Base-by-base conservation (phyloP, 169 alveolate genomes). In the Cryptosporidium baileyi region DNA sequence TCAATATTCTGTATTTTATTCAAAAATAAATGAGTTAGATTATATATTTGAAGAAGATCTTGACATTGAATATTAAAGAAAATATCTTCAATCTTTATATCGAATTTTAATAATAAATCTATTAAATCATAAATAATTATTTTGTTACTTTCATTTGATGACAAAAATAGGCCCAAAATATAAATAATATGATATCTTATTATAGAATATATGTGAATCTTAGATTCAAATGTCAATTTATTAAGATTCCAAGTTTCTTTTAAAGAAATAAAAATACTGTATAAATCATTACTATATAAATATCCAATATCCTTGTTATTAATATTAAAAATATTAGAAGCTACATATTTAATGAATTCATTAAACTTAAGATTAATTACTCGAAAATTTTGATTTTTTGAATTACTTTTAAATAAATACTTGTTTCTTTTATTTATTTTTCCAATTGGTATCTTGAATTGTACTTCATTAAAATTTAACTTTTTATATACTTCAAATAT, bases 221-320 rank as follows among this genome's bases (percentile, higher is more conserved):
- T 51, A 19, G 7, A n/a, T 57, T 26, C 28, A 52, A 43, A 17
- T 19, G 24, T 51, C 61, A 32, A n/a, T 30, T 24, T 15, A 0
- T 19, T 43, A 54, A 52, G 13, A 11, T 41, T 47, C 41, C 49
- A 24, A 11, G 54, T 52, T 51, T 54, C n/a, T 54, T 74, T 57
- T 30, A 74, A n/a, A n/a, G n/a, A n/a, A n/a, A n/a, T n/a, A n/a
- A n/a, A 57, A 54, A 74, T 57, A 17, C 7, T 43, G 28, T 22
- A 30, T 26, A 74, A 26, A 3, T 30, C 57, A 22, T 26, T 36
- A 36, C 45, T 74, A 15, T 34, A 40, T 9, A 74, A 43, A 34
- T 57, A 41, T 17, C 74, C 65, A 52, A 74, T 52, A 54, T 74
- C 85, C n/a, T 38, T 74, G 8, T 52, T 19, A 57, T 57, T 74